Conservation (phyloP, 2,329 filamentous ascomycete genomes). For the Cladosporium sphaerospermum region DNA sequence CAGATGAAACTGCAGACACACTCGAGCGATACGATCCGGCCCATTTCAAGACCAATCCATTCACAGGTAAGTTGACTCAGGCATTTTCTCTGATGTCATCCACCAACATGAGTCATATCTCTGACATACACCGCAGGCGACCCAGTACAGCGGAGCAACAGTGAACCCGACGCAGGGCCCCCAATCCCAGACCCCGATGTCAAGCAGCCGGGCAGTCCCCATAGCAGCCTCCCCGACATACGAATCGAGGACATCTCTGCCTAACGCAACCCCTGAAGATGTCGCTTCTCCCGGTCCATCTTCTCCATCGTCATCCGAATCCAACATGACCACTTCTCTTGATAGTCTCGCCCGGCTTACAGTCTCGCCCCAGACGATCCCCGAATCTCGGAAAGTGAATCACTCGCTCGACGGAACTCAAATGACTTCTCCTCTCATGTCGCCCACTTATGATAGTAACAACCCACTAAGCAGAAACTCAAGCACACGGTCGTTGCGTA, state of each 20-base stretch:
- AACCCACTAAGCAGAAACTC: slow-evolving; percentile 25
- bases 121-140: slow-evolving; percentile 20
- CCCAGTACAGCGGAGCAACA: slow-evolving; percentile 19
- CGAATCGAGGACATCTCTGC: slow-evolving; percentile 27
- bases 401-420: slow-evolving; percentile 16
- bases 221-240: slow-evolving; percentile 27
- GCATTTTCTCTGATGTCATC: too few relatives aligned
- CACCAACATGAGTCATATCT: not conserved
- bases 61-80: slow-evolving; percentile 24
- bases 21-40: slow-evolving; percentile 16
- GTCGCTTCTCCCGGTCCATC: slow-evolving; percentile 13
- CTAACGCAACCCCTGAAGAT: slow-evolving; percentile 14
- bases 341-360: slow-evolving; percentile 25
- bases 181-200: slow-evolving; percentile 10
- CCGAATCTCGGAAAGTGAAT: slow-evolving; percentile 22
- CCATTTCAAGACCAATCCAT: slow-evolving; percentile 26
- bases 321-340: slow-evolving; percentile 22
- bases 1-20: slow-evolving; percentile 26
- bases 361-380: slow-evolving; percentile 28
- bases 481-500: slow-evolving; percentile 24
- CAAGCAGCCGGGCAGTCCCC: slow-evolving; percentile 18
- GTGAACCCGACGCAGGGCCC: slow-evolving; percentile 14
- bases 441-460: slow-evolving; percentile 19
- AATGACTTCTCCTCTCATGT: slow-evolving; percentile 19
- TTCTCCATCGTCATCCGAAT: slow-evolving; percentile 19